Conservation (phyloP, 2,329 filamentous ascomycete species). For the Aspergillus amoenus region DNA sequence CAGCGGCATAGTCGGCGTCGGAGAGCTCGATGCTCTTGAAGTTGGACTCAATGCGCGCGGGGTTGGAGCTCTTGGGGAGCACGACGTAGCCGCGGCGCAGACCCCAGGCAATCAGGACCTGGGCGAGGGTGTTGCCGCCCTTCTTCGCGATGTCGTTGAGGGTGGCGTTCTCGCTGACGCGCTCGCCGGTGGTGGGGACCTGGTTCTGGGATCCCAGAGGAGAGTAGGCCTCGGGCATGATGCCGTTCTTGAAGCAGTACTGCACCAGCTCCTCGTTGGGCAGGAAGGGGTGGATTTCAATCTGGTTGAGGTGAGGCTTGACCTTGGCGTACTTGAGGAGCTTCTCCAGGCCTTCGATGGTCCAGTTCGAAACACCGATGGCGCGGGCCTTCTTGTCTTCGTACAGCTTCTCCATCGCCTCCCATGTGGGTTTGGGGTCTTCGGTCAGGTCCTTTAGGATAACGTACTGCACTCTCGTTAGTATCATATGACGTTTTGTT, state of each 20-base stretch:
- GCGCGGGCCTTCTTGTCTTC: slow-evolving; percentile 62
- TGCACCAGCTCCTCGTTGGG: slow-evolving; percentile 45
- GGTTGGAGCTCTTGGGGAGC: slow-evolving; percentile 69
- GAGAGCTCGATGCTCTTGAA: slow-evolving; percentile 61
- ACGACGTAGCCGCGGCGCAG: slow-evolving; percentile 65
- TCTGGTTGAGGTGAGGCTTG: slow-evolving; percentile 46
- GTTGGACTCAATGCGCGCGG: slow-evolving; percentile 67
- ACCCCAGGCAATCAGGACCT: slow-evolving; percentile 66
- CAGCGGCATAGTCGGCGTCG: slow-evolving; percentile 58
- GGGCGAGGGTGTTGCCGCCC: slow-evolving; percentile 58
- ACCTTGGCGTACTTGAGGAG: slow-evolving; percentile 46
- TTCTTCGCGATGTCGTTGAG: slow-evolving; percentile 60
- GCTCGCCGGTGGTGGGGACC: slow-evolving; percentile 67
- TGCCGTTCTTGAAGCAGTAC: slow-evolving; percentile 43
- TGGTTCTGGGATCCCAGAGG: slow-evolving; percentile 65
- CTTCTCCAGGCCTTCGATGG: slow-evolving; percentile 49
- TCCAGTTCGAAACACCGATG: slow-evolving; percentile 79
- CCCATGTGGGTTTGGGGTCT: slow-evolving; percentile 64
- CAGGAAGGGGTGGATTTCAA: slow-evolving; percentile 50
- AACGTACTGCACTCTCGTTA: slow-evolving; percentile 47
- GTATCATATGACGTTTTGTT: background rate
- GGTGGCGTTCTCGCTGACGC: slow-evolving; percentile 58
- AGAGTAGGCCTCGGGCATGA: slow-evolving; percentile 45
- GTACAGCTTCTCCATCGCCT: slow-evolving; percentile 64
- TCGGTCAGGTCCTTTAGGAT: slow-evolving; percentile 65